phyloP scores from a whole-genome alignment of 2,329 filamentous ascomycete genomes.

The Cladosporium sphaerospermum region DNA sequence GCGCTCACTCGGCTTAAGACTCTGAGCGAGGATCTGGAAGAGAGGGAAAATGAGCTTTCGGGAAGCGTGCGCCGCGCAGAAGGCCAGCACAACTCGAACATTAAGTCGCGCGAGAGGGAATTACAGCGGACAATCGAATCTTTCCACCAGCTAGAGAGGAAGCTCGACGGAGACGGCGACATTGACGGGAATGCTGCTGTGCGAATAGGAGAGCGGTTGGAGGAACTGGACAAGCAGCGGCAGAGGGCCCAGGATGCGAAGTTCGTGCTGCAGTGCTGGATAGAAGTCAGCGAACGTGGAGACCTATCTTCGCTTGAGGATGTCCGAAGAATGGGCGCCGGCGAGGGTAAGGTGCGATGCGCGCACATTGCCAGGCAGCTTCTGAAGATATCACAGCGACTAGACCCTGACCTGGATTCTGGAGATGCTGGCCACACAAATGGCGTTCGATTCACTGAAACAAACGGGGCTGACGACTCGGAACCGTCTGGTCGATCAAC shows the following conservation, averaged over 20 bases:
- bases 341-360: slow-evolving; percentile 88
- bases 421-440: slow-evolving; percentile 24
- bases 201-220: slow-evolving; percentile 86
- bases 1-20: slow-evolving; percentile 62
- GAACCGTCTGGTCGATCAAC: slow-evolving; percentile 40
- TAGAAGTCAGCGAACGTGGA: slow-evolving; percentile 85
- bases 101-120: slow-evolving; percentile 80
- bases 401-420: slow-evolving; percentile 59
- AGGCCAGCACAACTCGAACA: slow-evolving; percentile 82
- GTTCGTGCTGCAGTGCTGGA: slow-evolving; percentile 95
- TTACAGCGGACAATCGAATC: slow-evolving; percentile 86
- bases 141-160: slow-evolving; percentile 84
- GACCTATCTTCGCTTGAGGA: slow-evolving; percentile 83
- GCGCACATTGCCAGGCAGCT: slow-evolving; percentile 91
- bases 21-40: slow-evolving; percentile 77
- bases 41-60: slow-evolving; percentile 82
- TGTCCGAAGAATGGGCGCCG: slow-evolving; percentile 73
- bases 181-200: slow-evolving; percentile 81
- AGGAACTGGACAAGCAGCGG: slow-evolving; percentile 89
- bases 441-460: slow-evolving; percentile 21
- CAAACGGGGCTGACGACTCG: slow-evolving; percentile 47
- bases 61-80: slow-evolving; percentile 88
- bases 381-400: slow-evolving; percentile 84
- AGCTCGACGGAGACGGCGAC: slow-evolving; percentile 55
- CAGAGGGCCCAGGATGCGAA: slow-evolving; percentile 86